Conservation (phyloP, 1,139 yeast species). For the Diutina neorugosa region DNA sequence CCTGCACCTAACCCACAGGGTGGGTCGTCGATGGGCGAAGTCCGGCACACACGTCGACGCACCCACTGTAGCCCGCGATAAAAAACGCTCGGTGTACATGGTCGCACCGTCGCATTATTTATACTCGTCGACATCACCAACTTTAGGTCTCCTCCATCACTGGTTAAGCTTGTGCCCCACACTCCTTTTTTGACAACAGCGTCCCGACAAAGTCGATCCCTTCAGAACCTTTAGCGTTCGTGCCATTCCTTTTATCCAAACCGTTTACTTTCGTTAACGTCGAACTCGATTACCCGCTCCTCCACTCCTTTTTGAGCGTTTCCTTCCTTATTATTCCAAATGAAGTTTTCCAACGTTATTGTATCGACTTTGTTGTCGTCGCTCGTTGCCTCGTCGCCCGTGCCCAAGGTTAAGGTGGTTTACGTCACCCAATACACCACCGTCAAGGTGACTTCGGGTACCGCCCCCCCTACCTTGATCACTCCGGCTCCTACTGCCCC, state of each 20-base stretch:
- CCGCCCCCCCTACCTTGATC: conserved; percentile 7
- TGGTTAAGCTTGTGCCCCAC: conserved; percentile 2
- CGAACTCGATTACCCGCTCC: not conserved
- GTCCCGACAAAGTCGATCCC: not conserved
- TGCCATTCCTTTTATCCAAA: not conserved
- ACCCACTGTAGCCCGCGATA: not conserved
- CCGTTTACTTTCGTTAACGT: not conserved
- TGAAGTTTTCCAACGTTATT: conserved; percentile 3
- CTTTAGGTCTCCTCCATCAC: not conserved
- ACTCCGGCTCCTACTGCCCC: conserved; percentile 1
- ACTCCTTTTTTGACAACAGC: not conserved
- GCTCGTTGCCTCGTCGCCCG: conserved; percentile 10
- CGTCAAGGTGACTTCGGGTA: conserved; percentile 8
- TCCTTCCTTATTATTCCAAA: not conserved
- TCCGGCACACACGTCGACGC: not conserved
- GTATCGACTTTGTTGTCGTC: conserved; percentile 3
- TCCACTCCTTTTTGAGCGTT: not conserved
- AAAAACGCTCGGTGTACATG: not conserved
- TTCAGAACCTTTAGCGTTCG: conserved; percentile 2
- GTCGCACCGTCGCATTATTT: not conserved
- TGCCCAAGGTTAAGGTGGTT: conserved; percentile 12
- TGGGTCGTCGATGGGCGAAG: not conserved
- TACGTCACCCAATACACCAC: conserved; percentile 12
- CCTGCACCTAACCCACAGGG: not conserved
- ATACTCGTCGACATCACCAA: not conserved